Conservation (phyloP, 352 stramenopile species). For the Globisporangium alternatum region DNA sequence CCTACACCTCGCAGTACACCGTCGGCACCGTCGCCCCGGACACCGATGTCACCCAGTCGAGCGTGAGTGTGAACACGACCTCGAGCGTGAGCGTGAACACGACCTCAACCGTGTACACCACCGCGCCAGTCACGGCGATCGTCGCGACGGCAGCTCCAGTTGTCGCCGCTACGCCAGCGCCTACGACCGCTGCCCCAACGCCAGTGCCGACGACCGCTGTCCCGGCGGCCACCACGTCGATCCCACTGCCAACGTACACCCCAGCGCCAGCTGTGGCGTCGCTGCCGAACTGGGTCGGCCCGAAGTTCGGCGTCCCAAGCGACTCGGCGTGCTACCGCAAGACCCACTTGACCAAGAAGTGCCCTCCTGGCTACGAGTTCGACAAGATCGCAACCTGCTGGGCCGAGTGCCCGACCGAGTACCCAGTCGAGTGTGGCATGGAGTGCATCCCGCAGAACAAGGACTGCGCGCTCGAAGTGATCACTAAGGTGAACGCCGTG, state of each 20-base stretch:
- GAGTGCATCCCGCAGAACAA: constrained; percentile 72
- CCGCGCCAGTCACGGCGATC: neutral
- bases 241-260: constrained; percentile 1
- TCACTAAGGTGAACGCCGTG: constrained; percentile 47
- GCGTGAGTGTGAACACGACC: no score
- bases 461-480: constrained; percentile 47
- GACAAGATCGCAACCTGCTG: constrained; percentile 58
- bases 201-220: neutral
- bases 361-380: constrained; percentile 22
- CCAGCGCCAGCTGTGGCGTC: constrained; percentile 3
- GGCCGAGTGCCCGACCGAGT: constrained; percentile 68
- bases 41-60: constrained; percentile 1
- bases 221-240: neutral
- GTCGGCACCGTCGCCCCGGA: constrained; percentile 3
- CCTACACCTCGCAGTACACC: neutral
- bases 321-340: constrained; percentile 27
- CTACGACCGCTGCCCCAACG: neutral
- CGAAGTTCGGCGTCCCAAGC: constrained; percentile 14
- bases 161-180: neutral
- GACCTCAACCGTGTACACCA: neutral
- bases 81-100: neutral
- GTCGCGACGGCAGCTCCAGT: neutral
- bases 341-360: constrained; percentile 20
- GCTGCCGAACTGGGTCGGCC: constrained; percentile 24
- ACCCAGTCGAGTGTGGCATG: constrained; percentile 65